Conservation (phyloP, 2,329 filamentous ascomycete species). For the Neopestalotiopsis clavispora region DNA sequence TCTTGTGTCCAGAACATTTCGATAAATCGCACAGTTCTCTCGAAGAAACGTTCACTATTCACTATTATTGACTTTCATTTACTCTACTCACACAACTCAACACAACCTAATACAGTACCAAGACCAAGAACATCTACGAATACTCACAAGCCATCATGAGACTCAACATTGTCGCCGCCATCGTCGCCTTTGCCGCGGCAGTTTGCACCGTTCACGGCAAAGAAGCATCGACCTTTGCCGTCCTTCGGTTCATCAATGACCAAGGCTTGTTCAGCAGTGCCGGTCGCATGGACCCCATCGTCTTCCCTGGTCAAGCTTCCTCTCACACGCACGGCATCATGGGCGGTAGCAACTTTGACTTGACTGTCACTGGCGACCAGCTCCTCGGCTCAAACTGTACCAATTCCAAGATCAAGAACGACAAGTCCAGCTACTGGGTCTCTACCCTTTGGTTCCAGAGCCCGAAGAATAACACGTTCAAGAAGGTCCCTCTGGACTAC, state of each 20-base stretch:
- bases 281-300: conserved; percentile 70
- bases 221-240: conserved; percentile 62
- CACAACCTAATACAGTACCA: too few relatives aligned
- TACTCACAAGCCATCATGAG: not conserved
- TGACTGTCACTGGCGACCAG: conserved; percentile 63
- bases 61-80: not conserved
- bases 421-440: conserved; percentile 80
- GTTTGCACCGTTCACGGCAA: conserved; percentile 43
- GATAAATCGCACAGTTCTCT: too few relatives aligned
- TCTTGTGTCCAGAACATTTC: too few relatives aligned
- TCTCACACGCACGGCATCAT: conserved; percentile 73
- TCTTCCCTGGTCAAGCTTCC: conserved; percentile 62
- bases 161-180: not conserved
- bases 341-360: conserved; percentile 71
- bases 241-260: conserved; percentile 70
- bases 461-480: conserved; percentile 64
- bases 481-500: conserved; percentile 72
- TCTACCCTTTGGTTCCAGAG: conserved; percentile 72
- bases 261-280: conserved; percentile 60
- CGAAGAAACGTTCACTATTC: not conserved
- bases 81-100: not conserved
- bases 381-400: conserved; percentile 69
- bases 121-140: not conserved
- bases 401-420: conserved; percentile 69
- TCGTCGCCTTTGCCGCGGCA: conserved; percentile 38